These are phyloP conservation scores for Brassica cretica DNA, from an alignment of 345 rosid genomes.

Conservation along the genomic window DNA sequence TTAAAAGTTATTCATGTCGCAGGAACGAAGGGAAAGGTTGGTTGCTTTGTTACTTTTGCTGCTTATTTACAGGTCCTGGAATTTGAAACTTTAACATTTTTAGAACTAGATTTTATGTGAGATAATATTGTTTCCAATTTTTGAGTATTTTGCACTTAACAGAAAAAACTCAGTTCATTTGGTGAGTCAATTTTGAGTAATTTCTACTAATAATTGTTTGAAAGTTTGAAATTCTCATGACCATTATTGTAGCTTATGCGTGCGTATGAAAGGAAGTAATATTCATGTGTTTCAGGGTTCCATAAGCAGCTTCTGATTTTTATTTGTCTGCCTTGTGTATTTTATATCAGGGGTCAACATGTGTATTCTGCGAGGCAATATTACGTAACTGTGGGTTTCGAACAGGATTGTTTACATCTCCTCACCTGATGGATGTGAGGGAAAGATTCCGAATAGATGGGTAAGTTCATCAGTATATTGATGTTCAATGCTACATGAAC, in stretches of 20 bases:
- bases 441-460: constrained; percentile 83
- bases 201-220: too few relatives aligned
- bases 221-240: constrained; percentile 1
- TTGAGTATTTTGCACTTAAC: neutral
- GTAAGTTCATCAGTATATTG: constrained; percentile 46
- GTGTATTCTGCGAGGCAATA: constrained; percentile 81
- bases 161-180: neutral
- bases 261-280: neutral
- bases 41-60: constrained; percentile 11
- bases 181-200: neutral
- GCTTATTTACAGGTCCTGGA: neutral
- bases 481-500: constrained; percentile 17
- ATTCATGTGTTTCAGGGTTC: constrained; percentile 12
- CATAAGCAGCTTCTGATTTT: constrained; percentile 12
- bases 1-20: constrained; percentile 86
- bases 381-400: constrained; percentile 77
- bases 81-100: neutral
- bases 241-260: neutral
- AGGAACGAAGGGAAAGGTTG: constrained; percentile 95
- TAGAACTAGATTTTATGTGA: neutral
- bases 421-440: constrained; percentile 90
- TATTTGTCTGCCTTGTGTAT: constrained; percentile 1
- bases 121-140: constrained; percentile 14
- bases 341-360: constrained; percentile 77
- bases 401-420: constrained; percentile 89